Conservation (phyloP, 352 stramenopile species). For the Globisporangium irregulare region DNA sequence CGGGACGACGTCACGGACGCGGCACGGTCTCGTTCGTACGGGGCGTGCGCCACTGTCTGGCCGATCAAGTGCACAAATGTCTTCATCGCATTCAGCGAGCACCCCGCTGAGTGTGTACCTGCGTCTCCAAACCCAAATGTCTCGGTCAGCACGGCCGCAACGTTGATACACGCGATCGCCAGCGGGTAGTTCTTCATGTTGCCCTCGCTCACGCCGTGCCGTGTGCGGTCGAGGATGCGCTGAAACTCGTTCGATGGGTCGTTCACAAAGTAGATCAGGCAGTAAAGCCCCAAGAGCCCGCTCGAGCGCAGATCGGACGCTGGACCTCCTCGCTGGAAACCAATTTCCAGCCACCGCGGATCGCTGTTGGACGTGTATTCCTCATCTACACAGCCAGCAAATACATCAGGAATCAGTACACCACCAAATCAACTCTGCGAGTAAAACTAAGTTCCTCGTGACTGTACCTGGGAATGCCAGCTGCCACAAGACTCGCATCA, state of each 20-base stretch:
- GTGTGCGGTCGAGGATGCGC: conserved; percentile 68
- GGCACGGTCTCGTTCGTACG: conserved; percentile 21
- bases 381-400: conserved; percentile 22
- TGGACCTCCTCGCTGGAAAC: conserved; percentile 78
- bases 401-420: neutral
- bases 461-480: conserved; percentile 42
- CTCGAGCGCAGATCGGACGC: conserved; percentile 81
- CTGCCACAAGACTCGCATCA: conserved; percentile 74
- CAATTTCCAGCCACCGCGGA: conserved; percentile 75
- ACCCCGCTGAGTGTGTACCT: conserved; percentile 72
- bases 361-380: conserved; percentile 71
- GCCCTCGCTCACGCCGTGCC: conserved; percentile 78
- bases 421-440: neutral
- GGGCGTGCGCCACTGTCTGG: conserved; percentile 33
- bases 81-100: conserved; percentile 65
- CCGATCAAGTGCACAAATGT: conserved; percentile 74
- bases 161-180: conserved; percentile 87
- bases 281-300: conserved; percentile 81
- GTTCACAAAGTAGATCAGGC: conserved; percentile 80
- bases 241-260: conserved; percentile 61
- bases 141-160: conserved; percentile 68
- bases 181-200: conserved; percentile 90
- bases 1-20: conserved; percentile 32
- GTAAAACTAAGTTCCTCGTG: neutral
- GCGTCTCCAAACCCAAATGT: conserved; percentile 76